These are phyloP conservation scores for Hondaea fermentalgiana DNA, from an alignment of 108 stramenopile species.

Conservation along the genomic window DNA sequence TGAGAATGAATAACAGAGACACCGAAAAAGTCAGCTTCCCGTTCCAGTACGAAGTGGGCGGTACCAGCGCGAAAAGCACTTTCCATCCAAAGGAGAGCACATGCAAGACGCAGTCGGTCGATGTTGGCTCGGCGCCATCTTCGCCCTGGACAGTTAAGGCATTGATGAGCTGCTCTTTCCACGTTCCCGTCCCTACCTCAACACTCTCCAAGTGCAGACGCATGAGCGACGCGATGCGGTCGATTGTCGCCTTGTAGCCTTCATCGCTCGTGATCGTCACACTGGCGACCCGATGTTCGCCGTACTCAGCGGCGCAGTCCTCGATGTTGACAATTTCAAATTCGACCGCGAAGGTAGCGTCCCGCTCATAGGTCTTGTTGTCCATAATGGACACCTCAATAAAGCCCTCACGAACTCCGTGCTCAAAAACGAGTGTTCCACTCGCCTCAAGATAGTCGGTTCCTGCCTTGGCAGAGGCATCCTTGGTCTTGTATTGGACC, in stretches of 20 bases:
- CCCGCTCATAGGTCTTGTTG: constrained; percentile 11
- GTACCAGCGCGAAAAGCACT: constrained; percentile 22
- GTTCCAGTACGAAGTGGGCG: constrained; percentile 3
- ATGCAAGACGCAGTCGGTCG: constrained; percentile 20
- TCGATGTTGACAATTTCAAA: neutral
- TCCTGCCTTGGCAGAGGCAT: neutral
- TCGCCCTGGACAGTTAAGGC: constrained; percentile 10
- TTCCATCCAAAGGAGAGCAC: constrained; percentile 26
- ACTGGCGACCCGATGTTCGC: neutral
- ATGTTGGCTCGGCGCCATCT: neutral
- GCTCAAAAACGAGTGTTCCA: constrained; percentile 3
- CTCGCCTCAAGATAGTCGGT: neutral
- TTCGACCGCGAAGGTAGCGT: constrained; percentile 3
- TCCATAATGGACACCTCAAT: constrained; percentile 17
- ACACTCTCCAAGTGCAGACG: neutral
- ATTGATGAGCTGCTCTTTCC: constrained; percentile 21
- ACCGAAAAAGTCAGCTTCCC: constrained; percentile 19
- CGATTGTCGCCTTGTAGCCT: constrained; percentile 21
- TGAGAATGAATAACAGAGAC: constrained; percentile 15
- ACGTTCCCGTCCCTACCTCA: neutral
- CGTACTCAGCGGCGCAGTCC: neutral
- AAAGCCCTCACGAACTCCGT: neutral
- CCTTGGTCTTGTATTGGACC: neutral
- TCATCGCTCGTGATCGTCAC: constrained; percentile 16
- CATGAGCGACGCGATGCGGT: constrained; percentile 21